A percentile compares a stretch with the other conserved stretches of the same genome.
phyloP scores from a whole-genome alignment of 495 filamentous ascomycete genomes.

The Hypoxylon cercidicola region DNA sequence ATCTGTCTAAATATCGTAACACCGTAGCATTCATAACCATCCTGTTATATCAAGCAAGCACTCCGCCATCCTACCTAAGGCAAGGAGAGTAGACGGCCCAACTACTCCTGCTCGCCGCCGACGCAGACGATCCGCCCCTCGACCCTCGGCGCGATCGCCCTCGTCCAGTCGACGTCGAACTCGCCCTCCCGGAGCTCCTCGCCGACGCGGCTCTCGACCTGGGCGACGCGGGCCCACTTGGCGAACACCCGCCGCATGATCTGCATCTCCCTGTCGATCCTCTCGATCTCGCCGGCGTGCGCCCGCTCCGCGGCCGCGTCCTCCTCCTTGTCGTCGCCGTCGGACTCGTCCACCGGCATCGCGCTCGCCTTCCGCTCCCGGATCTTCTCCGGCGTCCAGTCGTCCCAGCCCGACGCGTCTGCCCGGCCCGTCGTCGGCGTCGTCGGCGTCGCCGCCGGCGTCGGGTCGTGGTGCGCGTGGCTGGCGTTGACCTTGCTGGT shows the following conservation, averaged over 20 bases:
- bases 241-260: slow-evolving; percentile 69
- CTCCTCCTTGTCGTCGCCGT: slow-evolving; percentile 47
- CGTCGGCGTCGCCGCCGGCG: slow-evolving; percentile 42
- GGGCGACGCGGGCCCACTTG: slow-evolving; percentile 80
- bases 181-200: slow-evolving; percentile 63
- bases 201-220: slow-evolving; percentile 61
- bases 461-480: slow-evolving; percentile 51
- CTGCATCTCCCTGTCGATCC: slow-evolving; percentile 50
- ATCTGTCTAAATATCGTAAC: slow-evolving; percentile 14
- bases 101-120: slow-evolving; percentile 31
- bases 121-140: slow-evolving; percentile 74
- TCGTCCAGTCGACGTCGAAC: slow-evolving; percentile 79
- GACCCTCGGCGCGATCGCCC: slow-evolving; percentile 75
- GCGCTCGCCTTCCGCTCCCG: slow-evolving; percentile 48
- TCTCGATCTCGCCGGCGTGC: slow-evolving; percentile 39
- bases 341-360: slow-evolving; percentile 45
- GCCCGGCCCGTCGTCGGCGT: slow-evolving; percentile 29
- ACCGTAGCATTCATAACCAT: slow-evolving; percentile 6
- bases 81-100: not conserved
- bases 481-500: slow-evolving; percentile 62
- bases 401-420: slow-evolving; percentile 49
- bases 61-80: not conserved
- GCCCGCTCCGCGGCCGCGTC: slow-evolving; percentile 33
- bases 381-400: slow-evolving; percentile 58
- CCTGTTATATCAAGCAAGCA: too few relatives aligned